Evolutionary conservation across 129 eudicot genomes (phyloP).

Genomic region (Chrysanthemum makinoi): DNA sequence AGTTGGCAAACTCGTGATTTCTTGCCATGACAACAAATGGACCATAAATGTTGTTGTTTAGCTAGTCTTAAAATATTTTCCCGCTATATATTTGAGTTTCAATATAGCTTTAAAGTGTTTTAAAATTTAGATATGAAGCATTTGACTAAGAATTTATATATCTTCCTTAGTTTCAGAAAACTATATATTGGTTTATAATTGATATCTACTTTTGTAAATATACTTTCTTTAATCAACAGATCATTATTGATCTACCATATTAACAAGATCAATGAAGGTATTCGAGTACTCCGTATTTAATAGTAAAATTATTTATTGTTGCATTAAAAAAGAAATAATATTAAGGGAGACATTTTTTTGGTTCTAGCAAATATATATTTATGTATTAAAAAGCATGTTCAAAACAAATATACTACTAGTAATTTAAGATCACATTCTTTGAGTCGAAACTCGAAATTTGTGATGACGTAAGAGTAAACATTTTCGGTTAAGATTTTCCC

Average conservation of each 20-base stretch:
- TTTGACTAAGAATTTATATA: background rate
- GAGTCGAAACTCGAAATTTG: background rate
- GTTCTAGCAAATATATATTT: background rate
- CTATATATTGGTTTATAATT: too few relatives aligned
- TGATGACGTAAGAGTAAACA: background rate
- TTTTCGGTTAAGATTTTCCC: background rate
- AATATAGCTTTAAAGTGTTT: background rate
- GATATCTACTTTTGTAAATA: too few relatives aligned
- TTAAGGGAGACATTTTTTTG: too few relatives aligned
- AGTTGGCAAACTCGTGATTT: slow-evolving; percentile 20
- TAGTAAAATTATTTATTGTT: too few relatives aligned
- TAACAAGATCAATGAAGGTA: too few relatives aligned
- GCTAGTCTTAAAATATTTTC: background rate
- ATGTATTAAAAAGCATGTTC: background rate
- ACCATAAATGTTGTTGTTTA: slow-evolving; percentile 9
- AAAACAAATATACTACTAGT: background rate
- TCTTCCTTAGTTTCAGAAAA: too few relatives aligned
- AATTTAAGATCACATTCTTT: too few relatives aligned
- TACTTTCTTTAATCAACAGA: too few relatives aligned
- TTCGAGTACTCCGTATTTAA: too few relatives aligned
- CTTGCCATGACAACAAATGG: slow-evolving; percentile 14
- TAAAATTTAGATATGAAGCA: slow-evolving; percentile 1
- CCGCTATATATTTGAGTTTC: slow-evolving; percentile 7
- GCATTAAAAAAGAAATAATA: too few relatives aligned
- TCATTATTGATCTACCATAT: too few relatives aligned